Evolutionary conservation across 2,329 filamentous ascomycete genomes (phyloP), one percentile per base, ranked within the genome.

Genomic region (Coniosporium tulheliwenetii): DNA sequence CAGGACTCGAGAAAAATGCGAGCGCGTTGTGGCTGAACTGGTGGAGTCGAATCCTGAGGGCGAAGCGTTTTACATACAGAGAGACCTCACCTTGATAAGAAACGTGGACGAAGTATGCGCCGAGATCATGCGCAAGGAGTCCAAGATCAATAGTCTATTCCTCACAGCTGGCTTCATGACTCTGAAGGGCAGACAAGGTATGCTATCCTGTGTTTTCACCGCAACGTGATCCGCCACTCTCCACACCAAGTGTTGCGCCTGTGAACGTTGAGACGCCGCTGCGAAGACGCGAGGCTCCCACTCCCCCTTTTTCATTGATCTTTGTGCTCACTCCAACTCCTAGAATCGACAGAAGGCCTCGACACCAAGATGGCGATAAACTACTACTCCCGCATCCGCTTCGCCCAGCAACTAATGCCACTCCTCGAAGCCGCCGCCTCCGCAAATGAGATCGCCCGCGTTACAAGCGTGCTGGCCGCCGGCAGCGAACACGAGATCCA

Each of bases 321-420:
- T n/a, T n/a, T n/a, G 19, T 26, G 19, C 19, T 26, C 19, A 26
- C 19, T 26, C 19, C 19, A 26, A 4, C 19, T 26, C 19, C 19
- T 40, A 71, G 75, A 77, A 44, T 77, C 73, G 0, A 39, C 57
- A 0, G 77, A 81, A 54, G 72, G 71, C 2, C 59, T 81, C 2
- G 65, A 73, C 39, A 60, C 65, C 26, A 62, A 67, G 30, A 62
- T 66, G 16, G 62, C 67, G 7, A 61, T 79, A 12, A 60, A 62
- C 14, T 72, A 70, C 55, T 78, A 79, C 55, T 63, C 69, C 4
- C 75, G 75, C 14, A 64, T 70, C 45, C 71, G 72, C 33, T 71
- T 78, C 49, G 62, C 70, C 10, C 43, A 63, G 36, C 74, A 76
- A 41, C 64, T 81, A 1, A 66, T 78, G 8, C 75, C 76, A 0